A percentile compares a stretch with the other conserved stretches of the same genome.
Evolutionary conservation across 805 yeast genomes (phyloP).

Genomic region (Sporopachydermia lactativora): DNA sequence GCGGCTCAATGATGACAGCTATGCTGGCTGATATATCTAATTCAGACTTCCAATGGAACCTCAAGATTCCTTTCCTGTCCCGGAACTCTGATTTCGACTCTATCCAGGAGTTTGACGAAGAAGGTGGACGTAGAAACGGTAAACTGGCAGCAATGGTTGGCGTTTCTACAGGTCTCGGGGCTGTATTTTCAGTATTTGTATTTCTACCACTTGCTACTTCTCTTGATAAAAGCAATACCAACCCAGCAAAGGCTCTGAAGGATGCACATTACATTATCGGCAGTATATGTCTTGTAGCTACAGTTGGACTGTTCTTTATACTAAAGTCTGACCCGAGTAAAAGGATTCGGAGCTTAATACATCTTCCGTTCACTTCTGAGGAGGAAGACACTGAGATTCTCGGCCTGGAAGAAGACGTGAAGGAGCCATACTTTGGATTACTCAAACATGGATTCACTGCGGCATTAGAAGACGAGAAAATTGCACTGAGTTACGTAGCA

Average conservation of each 20-base stretch:
- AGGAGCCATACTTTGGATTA: conserved; percentile 24
- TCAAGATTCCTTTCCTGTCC: conserved; percentile 10
- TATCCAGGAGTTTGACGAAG: conserved; percentile 10
- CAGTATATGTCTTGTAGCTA: conserved; percentile 23
- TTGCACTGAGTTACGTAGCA: conserved; percentile 44
- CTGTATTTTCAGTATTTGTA: conserved; percentile 42
- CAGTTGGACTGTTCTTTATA: conserved; percentile 25
- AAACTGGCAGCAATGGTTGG: conserved; percentile 49
- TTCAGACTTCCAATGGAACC: conserved; percentile 25
- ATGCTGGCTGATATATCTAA: conserved; percentile 39
- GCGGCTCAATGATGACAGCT: conserved; percentile 47
- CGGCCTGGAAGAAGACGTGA: conserved; percentile 9
- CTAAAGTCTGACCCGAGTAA: conserved; percentile 31
- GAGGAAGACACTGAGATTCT: conserved; percentile 16
- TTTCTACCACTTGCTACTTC: conserved; percentile 43
- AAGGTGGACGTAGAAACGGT: conserved; percentile 28
- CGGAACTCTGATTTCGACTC: conserved; percentile 7
- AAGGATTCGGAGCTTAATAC: conserved; percentile 14
- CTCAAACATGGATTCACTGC: conserved; percentile 33
- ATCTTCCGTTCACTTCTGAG: conserved; percentile 16
- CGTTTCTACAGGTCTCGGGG: conserved; percentile 49
- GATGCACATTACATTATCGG: conserved; percentile 38
- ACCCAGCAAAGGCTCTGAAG: conserved; percentile 31
- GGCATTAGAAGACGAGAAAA: conserved; percentile 30
- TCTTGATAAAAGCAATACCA: conserved; percentile 23